These are phyloP conservation scores for Malus asiatica DNA, from an alignment of 306 rosid genomes.

Conservation along the genomic window DNA sequence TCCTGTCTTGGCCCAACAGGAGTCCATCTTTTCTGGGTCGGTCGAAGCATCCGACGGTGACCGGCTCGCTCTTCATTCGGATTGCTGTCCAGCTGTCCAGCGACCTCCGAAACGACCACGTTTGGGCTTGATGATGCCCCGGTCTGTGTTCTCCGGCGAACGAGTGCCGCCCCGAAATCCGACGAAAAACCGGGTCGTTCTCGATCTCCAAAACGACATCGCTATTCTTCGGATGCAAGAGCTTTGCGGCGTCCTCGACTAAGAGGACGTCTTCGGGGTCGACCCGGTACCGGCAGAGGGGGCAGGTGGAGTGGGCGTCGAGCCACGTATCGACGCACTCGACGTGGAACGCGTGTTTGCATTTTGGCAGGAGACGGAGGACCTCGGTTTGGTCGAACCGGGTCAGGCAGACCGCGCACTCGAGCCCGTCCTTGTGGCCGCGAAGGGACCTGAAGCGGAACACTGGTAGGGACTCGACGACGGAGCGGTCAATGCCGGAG, in stretches of 20 bases:
- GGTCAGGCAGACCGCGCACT: slow-evolving; percentile 74
- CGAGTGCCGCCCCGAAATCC: slow-evolving; percentile 61
- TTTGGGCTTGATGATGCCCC: not conserved
- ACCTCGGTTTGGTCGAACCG: slow-evolving; percentile 58
- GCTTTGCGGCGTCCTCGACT: slow-evolving; percentile 20
- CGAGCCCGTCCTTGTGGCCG: slow-evolving; percentile 61
- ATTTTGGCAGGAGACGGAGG: slow-evolving; percentile 73
- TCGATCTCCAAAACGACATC: slow-evolving; percentile 23
- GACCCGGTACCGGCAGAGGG: slow-evolving; percentile 75
- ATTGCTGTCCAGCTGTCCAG: slow-evolving; percentile 42
- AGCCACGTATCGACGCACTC: slow-evolving; percentile 99
- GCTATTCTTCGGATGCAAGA: not conserved
- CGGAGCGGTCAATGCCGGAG: slow-evolving; percentile 69
- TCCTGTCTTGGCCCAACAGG: slow-evolving; percentile 25
- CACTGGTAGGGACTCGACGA: slow-evolving; percentile 68
- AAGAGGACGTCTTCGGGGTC: slow-evolving; percentile 84
- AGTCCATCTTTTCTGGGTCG: slow-evolving; percentile 65
- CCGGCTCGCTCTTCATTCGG: slow-evolving; percentile 14
- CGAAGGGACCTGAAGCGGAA: slow-evolving; percentile 62
- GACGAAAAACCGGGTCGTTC: slow-evolving; percentile 9
- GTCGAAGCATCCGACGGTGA: slow-evolving; percentile 34
- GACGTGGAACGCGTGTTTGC: slow-evolving; percentile 89
- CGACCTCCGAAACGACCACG: slow-evolving; percentile 54
- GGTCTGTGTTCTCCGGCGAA: slow-evolving; percentile 48
- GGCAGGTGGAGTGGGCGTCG: slow-evolving; percentile 95